Percentiles rank a stretch among this genome's conserved stretches.
Evolutionary conservation across 441 rosid species (phyloP).

Genomic region (Arabidopsis hybrid): DNA sequence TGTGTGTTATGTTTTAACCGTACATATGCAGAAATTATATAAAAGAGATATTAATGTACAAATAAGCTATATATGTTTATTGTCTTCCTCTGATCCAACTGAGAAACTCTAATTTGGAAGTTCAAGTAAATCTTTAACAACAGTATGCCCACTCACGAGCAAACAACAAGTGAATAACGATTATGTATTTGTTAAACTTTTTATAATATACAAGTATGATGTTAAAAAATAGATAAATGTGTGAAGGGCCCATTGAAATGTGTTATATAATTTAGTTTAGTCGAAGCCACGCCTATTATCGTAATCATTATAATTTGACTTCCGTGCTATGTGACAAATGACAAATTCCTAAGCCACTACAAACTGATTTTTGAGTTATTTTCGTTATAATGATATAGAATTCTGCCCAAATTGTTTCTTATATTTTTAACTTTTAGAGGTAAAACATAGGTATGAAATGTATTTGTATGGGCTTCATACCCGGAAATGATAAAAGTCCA

Average conservation of each 20-base stretch:
- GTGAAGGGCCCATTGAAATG: neutral
- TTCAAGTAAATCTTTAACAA: no score
- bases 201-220: neutral
- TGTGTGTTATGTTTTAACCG: neutral
- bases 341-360: conserved; percentile 38
- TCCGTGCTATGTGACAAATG: conserved; percentile 23
- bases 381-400: neutral
- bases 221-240: neutral
- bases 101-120: no score
- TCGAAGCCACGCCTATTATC: conserved; percentile 22
- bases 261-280: neutral
- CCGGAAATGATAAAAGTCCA: neutral
- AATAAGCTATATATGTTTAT: no score
- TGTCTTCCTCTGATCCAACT: no score
- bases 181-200: no score
- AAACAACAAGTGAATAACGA: no score
- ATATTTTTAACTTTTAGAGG: conserved; percentile 1
- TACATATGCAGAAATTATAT: neutral
- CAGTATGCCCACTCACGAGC: no score
- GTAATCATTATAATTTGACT: conserved; percentile 23
- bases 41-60: no score
- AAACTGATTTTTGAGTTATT: conserved; percentile 10
- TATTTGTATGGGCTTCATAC: neutral
- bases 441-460: no score
- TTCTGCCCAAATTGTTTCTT: neutral